phyloP scores from a whole-genome alignment of 805 yeast genomes.

The Cyberlindnera maclurae region DNA sequence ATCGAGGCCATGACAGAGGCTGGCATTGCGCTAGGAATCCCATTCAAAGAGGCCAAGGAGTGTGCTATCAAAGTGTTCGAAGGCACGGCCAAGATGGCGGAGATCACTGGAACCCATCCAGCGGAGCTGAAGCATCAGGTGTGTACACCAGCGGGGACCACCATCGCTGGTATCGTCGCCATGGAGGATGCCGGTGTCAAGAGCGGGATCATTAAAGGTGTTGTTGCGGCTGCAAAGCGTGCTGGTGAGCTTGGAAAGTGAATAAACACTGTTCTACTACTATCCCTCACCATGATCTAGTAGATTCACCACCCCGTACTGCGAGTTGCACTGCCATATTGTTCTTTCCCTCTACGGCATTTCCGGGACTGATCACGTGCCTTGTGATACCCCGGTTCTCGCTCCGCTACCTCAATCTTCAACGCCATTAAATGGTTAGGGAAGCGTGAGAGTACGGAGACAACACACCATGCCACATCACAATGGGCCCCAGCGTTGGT shows the following conservation, averaged over 20 bases:
- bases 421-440: too few relatives aligned
- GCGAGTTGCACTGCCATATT: too few relatives aligned
- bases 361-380: too few relatives aligned
- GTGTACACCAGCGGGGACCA: constrained; percentile 97
- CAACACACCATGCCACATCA: too few relatives aligned
- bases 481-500: too few relatives aligned
- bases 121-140: constrained; percentile 80
- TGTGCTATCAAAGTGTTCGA: constrained; percentile 92
- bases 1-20: constrained; percentile 92
- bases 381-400: neutral
- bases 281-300: too few relatives aligned
- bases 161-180: constrained; percentile 88
- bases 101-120: constrained; percentile 78
- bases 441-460: too few relatives aligned
- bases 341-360: too few relatives aligned
- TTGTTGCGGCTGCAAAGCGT: constrained; percentile 85
- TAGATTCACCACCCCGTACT: too few relatives aligned
- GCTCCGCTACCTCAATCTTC: too few relatives aligned
- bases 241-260: constrained; percentile 50
- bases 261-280: too few relatives aligned
- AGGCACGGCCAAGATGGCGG: constrained; percentile 90
- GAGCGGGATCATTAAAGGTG: constrained; percentile 79
- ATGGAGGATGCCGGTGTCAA: constrained; percentile 91
- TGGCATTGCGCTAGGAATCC: constrained; percentile 91
- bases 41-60: constrained; percentile 70